Evolutionary conservation across 495 filamentous ascomycete species (phyloP).

Genomic region (Penicillium nucicola): DNA sequence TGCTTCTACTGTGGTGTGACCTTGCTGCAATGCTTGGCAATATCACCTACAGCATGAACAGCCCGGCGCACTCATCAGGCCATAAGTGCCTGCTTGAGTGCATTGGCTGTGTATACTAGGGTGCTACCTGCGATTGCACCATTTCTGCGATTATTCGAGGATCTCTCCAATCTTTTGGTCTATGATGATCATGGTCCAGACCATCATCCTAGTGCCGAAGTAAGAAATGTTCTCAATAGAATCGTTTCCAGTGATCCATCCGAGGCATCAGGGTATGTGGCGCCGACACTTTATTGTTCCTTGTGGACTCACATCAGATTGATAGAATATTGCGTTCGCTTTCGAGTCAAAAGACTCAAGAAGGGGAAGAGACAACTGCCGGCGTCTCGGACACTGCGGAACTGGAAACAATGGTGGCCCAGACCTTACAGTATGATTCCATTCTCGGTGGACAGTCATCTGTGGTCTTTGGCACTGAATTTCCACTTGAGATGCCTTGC

Average conservation of each 20-base stretch:
- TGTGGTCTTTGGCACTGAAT: not conserved
- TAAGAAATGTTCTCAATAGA: conserved; percentile 5
- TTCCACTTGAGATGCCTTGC: conserved; percentile 8
- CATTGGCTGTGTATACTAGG: conserved; percentile 9
- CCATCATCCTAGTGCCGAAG: not conserved
- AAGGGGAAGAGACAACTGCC: not conserved
- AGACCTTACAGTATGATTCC: conserved; percentile 9
- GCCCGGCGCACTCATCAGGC: conserved; percentile 6
- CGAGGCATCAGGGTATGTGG: conserved; percentile 7
- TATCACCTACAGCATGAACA: conserved; percentile 6
- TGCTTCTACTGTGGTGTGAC: conserved; percentile 11
- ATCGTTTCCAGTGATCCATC: conserved; percentile 14
- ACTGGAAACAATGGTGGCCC: conserved; percentile 3
- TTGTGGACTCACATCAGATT: not conserved
- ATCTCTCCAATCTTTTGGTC: conserved; percentile 9
- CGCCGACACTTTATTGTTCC: not conserved
- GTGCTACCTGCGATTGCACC: conserved; percentile 8
- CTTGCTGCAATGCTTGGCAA: conserved; percentile 7
- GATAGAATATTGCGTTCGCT: conserved; percentile 3
- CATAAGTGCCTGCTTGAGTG: conserved; percentile 11
- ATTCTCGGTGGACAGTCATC: conserved; percentile 10
- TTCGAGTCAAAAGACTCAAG: not conserved
- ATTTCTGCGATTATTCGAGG: conserved; percentile 9
- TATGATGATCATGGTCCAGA: conserved; percentile 1
- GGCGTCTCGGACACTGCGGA: not conserved